Evolutionary conservation across 164 flowering plant species (phyloP).

Genomic region (Liquidambar formosana): DNA sequence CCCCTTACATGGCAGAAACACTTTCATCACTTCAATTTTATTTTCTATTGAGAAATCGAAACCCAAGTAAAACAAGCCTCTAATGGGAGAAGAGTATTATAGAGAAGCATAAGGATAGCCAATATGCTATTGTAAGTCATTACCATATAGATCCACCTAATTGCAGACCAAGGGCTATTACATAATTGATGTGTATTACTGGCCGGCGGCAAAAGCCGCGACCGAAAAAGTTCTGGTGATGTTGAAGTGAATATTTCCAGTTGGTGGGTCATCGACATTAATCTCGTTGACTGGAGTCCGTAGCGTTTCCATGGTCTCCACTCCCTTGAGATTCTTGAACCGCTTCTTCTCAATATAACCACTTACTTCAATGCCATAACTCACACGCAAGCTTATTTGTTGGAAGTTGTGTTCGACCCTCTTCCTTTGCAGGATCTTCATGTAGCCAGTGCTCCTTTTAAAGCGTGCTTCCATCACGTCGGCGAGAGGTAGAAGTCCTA

Average conservation of each 20-base stretch:
- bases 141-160: background rate
- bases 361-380: conserved; percentile 29
- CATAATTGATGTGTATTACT: conserved; percentile 8
- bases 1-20: too few relatives aligned
- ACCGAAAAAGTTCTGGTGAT: conserved; percentile 37
- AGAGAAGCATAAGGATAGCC: background rate
- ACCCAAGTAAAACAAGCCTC: background rate
- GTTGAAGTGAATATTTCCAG: conserved; percentile 40
- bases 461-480: conserved; percentile 35
- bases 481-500: conserved; percentile 35
- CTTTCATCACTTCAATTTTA: background rate
- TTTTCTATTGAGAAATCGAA: background rate
- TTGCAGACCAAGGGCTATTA: background rate
- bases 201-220: conserved; percentile 36
- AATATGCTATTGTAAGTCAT: background rate
- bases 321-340: conserved; percentile 46
- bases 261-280: conserved; percentile 20
- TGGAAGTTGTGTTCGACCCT: conserved; percentile 36
- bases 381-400: conserved; percentile 31
- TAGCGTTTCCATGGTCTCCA: conserved; percentile 44
- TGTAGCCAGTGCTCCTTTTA: conserved; percentile 29
- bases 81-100: background rate
- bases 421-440: conserved; percentile 35
- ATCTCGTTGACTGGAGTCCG: conserved; percentile 40
- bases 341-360: conserved; percentile 23